Evolutionary conservation across 768 basidiomycete genomes (phyloP).

Genomic region (Agrocybe chaxingu): DNA sequence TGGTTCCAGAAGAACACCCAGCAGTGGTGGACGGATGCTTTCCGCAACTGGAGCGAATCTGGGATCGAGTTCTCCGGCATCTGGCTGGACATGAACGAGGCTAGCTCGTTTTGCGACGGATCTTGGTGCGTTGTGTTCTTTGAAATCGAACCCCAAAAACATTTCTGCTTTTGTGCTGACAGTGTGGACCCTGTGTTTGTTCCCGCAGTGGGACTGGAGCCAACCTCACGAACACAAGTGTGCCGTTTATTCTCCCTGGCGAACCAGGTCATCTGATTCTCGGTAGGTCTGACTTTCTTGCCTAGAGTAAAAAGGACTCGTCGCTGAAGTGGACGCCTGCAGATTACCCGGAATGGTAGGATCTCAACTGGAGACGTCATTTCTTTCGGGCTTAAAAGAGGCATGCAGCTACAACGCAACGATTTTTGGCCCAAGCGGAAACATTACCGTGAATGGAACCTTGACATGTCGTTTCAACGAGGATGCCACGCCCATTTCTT

Average conservation of each 20-base stretch:
- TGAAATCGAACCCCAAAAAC: not conserved
- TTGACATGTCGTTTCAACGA: constrained; percentile 41
- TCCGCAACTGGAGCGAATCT: constrained; percentile 26
- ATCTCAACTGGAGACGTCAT: constrained; percentile 2
- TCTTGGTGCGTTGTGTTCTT: constrained; percentile 24
- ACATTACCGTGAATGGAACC: constrained; percentile 68
- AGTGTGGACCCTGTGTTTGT: constrained; percentile 3
- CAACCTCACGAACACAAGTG: constrained; percentile 50
- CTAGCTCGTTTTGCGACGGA: constrained; percentile 32
- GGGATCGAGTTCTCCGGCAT: constrained; percentile 30
- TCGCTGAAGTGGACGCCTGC: constrained; percentile 1
- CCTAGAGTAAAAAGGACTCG: too few species aligned
- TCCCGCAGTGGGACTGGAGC: constrained; percentile 49
- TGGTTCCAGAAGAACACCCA: constrained; percentile 28
- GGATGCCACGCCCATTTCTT: constrained; percentile 9
- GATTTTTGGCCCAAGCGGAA: constrained; percentile 66
- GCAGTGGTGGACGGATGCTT: constrained; percentile 30
- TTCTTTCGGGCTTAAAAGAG: constrained; percentile 3
- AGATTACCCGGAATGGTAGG: constrained; percentile 70
- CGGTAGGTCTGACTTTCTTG: constrained; percentile 17
- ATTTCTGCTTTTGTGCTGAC: not conserved
- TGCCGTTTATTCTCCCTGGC: constrained; percentile 57
- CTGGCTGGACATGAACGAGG: constrained; percentile 34
- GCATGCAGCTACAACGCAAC: constrained; percentile 54
- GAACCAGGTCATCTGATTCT: constrained; percentile 47